Evolutionary conservation across 768 basidiomycete species (phyloP), one percentile per base, ranked within the genome.

Genomic region (Mycena amicta): DNA sequence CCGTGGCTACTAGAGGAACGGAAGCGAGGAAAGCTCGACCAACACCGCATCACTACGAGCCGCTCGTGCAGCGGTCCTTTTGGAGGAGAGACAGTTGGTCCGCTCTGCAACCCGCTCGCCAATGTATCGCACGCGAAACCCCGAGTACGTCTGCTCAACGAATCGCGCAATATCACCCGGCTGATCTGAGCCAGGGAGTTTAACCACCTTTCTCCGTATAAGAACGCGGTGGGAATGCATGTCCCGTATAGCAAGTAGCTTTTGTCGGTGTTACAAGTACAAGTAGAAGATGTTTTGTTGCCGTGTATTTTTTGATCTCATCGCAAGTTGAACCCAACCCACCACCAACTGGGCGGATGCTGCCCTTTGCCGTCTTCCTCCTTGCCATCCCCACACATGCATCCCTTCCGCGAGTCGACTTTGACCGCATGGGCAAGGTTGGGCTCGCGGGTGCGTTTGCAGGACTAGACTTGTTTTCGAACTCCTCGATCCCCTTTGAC

Each of bases 401-500:
- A 8, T 70, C 78, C 5, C 73, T 85, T 15, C 86, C 85, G 5
- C 74, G 77, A 59, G 78, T 90, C 66, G 89, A 91, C 72, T 89
- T 86, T 67, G 75, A 80, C 66, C 87, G 89, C 53, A 95, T 99
- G 92, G 96, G 96, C 62, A 87, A 81, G 54, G 94, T 98, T 50
- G 94, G 87, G 56, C 80, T 98, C 40, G 87, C 88, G 26, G 96
- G 96, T 56, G 80, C 90, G 30, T 99, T 98, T 69, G 83, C 89
- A 23, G 96, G 95, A 45, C 77, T 99, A 60, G 89, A 89, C 68
- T 68, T 95, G 57, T 88, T 89, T 79, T 76, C 85, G 68, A 83
- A 83, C 57, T 72, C 83, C 29, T 66, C 81, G 49, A 68, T 83
- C 64, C 68, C 85, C 30, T 88, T 90, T 71, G 87, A 94, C 72